phyloP scores from a whole-genome alignment of 208 protist species.

The Trichomonas gallinae region DNA sequence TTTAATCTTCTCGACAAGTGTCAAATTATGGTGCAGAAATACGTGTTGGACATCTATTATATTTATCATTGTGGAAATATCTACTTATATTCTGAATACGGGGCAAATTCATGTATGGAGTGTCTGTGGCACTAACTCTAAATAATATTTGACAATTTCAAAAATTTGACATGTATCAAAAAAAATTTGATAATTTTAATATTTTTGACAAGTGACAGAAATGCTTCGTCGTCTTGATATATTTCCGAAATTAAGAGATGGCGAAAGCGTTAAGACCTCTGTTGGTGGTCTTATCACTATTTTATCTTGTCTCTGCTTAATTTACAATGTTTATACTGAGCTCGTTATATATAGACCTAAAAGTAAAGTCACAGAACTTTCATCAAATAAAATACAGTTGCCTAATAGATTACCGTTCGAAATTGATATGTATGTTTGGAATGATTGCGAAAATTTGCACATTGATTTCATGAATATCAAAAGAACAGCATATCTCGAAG shows the following conservation, averaged over 20 bases:
- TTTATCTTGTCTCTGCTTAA: background rate
- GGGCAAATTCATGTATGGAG: too few species aligned
- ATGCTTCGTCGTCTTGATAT: background rate
- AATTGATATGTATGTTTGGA: background rate
- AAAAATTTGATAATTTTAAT: too few species aligned
- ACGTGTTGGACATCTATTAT: too few species aligned
- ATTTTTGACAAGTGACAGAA: background rate
- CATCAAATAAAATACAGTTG: background rate
- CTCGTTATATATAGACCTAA: background rate
- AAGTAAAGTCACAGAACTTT: background rate
- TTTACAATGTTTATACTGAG: background rate
- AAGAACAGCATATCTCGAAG: background rate
- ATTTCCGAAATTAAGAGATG: background rate
- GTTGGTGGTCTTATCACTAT: background rate
- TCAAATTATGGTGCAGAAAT: too few species aligned
- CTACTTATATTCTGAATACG: too few species aligned
- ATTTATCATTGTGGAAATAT: too few species aligned
- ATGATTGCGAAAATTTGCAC: background rate
- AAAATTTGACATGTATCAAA: too few species aligned
- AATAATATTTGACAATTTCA: too few species aligned
- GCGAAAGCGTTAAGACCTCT: background rate
- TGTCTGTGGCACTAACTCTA: too few species aligned
- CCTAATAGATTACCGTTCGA: background rate
- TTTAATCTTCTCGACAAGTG: too few species aligned
- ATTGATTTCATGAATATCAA: background rate